These are phyloP conservation scores for Aspergillus texensis DNA, from an alignment of 2,329 filamentous ascomycete species.

Conservation along the genomic window DNA sequence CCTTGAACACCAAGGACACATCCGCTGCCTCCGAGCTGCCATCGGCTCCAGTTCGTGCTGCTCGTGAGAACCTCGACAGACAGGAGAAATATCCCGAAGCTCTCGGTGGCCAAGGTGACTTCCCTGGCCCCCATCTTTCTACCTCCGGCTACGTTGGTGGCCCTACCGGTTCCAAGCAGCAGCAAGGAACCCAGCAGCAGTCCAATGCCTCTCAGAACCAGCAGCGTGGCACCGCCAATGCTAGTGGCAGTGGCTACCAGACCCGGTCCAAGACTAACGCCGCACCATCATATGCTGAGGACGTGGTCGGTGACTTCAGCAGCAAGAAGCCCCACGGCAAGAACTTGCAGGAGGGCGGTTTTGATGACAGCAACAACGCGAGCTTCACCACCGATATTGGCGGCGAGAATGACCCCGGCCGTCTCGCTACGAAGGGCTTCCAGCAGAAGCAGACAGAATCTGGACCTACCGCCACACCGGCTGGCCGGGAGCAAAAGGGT, in stretches of 20 bases:
- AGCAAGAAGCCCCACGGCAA: constrained; percentile 53
- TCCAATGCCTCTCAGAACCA: background rate
- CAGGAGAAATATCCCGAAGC: constrained; percentile 47
- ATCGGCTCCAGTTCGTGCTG: constrained; percentile 50
- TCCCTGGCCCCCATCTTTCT: constrained; percentile 39
- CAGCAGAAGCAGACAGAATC: constrained; percentile 34
- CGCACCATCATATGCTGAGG: constrained; percentile 43
- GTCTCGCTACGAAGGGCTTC: constrained; percentile 47
- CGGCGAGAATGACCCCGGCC: constrained; percentile 57
- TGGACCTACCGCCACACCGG: constrained; percentile 28
- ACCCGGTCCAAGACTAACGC: constrained; percentile 32
- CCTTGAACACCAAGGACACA: constrained; percentile 59
- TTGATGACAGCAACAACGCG: constrained; percentile 49
- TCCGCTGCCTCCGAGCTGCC: constrained; percentile 55
- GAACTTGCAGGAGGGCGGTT: constrained; percentile 54
- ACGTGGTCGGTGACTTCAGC: constrained; percentile 33
- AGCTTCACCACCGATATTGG: constrained; percentile 58
- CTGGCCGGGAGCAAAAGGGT: constrained; percentile 27
- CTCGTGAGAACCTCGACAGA: constrained; percentile 47
- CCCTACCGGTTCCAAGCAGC: constrained; percentile 33
- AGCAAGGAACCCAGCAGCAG: constrained; percentile 26
- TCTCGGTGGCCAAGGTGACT: constrained; percentile 42
- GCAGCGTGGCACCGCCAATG: constrained; percentile 6
- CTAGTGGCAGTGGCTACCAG: constrained; percentile 30
- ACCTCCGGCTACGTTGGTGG: constrained; percentile 40